phyloP scores from a whole-genome alignment of 164 flowering plant genomes.

The Nelumbo lutea region DNA sequence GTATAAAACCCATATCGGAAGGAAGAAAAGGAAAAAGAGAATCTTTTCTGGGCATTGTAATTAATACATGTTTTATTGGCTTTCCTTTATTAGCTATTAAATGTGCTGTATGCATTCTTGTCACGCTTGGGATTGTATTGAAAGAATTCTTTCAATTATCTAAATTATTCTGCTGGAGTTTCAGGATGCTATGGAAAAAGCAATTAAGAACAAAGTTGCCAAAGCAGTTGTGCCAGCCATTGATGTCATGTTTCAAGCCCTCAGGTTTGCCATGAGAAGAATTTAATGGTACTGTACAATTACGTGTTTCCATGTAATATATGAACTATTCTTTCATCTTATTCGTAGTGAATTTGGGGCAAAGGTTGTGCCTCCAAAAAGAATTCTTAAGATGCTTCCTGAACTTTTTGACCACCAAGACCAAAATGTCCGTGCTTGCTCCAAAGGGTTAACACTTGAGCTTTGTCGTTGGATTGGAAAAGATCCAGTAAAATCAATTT shows the following conservation, averaged over 20 bases:
- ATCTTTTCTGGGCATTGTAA: not conserved
- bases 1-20: too few relatives aligned
- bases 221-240: slow-evolving; percentile 99
- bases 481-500: slow-evolving; percentile 86
- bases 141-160: not conserved
- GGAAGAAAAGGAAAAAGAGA: too few relatives aligned
- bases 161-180: slow-evolving; percentile 4
- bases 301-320: not conserved
- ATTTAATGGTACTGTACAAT: not conserved
- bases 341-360: slow-evolving; percentile 84
- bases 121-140: not conserved
- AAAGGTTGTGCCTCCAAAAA: slow-evolving; percentile 91
- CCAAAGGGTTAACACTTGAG: slow-evolving; percentile 96
- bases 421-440: slow-evolving; percentile 97
- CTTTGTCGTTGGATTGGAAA: slow-evolving; percentile 99
- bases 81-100: not conserved
- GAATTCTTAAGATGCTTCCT: slow-evolving; percentile 94
- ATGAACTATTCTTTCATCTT: not conserved
- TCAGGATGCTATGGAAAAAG: slow-evolving; percentile 99
- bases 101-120: not conserved
- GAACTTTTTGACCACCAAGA: slow-evolving; percentile 99
- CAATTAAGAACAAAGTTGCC: slow-evolving; percentile 91
- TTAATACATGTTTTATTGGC: not conserved
- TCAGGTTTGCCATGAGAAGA: slow-evolving; percentile 50
- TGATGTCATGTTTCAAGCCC: slow-evolving; percentile 99